These are phyloP conservation scores for Xeromyces bisporus DNA, from an alignment of 495 filamentous ascomycete genomes.

Conservation along the genomic window DNA sequence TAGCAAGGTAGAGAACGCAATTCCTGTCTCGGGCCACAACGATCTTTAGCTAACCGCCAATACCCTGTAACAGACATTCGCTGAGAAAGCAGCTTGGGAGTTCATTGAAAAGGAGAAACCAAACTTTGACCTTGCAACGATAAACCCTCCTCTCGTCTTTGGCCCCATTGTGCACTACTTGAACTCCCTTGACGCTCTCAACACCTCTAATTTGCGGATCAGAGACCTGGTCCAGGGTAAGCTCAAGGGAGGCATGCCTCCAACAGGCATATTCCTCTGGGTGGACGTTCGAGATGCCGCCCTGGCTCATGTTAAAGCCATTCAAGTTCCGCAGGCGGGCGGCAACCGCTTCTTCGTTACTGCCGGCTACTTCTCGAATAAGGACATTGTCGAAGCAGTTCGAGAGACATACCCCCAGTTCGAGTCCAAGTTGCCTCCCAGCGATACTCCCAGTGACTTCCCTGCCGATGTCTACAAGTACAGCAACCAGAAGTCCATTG, in stretches of 20 bases:
- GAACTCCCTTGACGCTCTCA: constrained; percentile 47
- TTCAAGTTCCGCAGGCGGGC: constrained; percentile 47
- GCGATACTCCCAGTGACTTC: constrained; percentile 23
- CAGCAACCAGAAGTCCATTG: constrained; percentile 36
- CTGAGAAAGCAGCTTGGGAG: constrained; percentile 64
- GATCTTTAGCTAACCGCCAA: neutral
- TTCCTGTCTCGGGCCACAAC: neutral
- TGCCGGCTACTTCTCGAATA: constrained; percentile 46
- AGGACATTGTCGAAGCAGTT: constrained; percentile 46
- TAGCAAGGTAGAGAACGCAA: constrained; percentile 33
- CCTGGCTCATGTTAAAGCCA: constrained; percentile 51
- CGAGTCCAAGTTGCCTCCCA: constrained; percentile 38
- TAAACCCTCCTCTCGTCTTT: constrained; percentile 54
- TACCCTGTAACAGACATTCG: constrained; percentile 24
- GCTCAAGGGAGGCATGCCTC: constrained; percentile 43
- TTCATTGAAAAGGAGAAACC: constrained; percentile 67
- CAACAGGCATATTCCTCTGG: constrained; percentile 40
- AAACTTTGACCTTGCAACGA: constrained; percentile 56
- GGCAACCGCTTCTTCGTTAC: constrained; percentile 56
- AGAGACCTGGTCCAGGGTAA: constrained; percentile 41
- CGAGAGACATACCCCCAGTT: constrained; percentile 49
- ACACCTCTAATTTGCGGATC: constrained; percentile 49
- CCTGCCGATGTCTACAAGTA: constrained; percentile 25
- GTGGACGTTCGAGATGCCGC: constrained; percentile 58
- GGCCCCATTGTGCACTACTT: constrained; percentile 53